Evolutionary conservation across 768 basidiomycete genomes (phyloP), one percentile per base, ranked within the genome.

Genomic region (Termitomyces bulborhizus): DNA sequence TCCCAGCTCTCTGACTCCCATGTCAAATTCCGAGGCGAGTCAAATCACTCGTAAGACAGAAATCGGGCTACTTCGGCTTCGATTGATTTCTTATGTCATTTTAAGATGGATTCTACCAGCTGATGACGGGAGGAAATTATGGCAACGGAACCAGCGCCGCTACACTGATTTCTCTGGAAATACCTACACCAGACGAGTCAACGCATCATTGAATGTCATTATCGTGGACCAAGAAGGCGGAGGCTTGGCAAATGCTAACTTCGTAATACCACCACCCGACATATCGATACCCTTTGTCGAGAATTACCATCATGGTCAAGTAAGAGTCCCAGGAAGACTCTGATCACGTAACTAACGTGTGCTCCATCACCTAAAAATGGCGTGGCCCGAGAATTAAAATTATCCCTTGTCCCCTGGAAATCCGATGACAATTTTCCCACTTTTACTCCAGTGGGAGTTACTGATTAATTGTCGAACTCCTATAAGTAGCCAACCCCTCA

Each of bases 71-170:
- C 24, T 24, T 12, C 11, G 81, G 26, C 18, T 31, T 31, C 18
- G 9, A 84, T 68, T 47, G 84, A 80, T 18, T 80, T 80, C 46
- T 27, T 9, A 26, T 54, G n/a, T 43, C 36, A 53, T 1, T 32
- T 18, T 36, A 67, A 69, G 12, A 61, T 71, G 1, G 65, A 71
- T 0, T 64, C 74, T 32, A 67, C 69, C 1, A 63, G 45, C 55
- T 63, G 5, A 50, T 50, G 50, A 34, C 55, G 2, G 63, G 58
- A 29, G 80, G 82, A 12, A 84, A 82, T 63, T 67, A 68, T 6
- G 87, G 84, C 0, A 87, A 87, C 53, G 87, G 88, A 29, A 86
- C 84, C 6, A 88, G 73, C 68, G 80, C 78, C 68, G 65, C 34
- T 92, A 89, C 63, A 59, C 66, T 11, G 86, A 90, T 64, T 60